A percentile compares a stretch with the other conserved stretches of the same genome.
Evolutionary conservation across 345 rosid species (phyloP).

Genomic region (Rhodamnia rubescens): DNA sequence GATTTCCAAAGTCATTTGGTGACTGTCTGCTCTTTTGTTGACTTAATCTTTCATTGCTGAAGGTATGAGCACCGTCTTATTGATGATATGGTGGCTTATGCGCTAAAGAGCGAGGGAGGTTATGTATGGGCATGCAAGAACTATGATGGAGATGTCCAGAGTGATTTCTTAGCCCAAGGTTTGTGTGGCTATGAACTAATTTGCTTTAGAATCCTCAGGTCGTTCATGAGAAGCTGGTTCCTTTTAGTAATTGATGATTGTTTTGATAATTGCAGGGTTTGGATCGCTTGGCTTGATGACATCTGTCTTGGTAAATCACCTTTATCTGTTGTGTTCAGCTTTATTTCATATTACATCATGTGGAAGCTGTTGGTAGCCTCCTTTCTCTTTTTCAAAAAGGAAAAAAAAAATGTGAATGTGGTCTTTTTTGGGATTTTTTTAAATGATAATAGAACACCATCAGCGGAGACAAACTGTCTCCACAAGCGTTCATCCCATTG

Average conservation of each 20-base stretch:
- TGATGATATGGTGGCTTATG: constrained; percentile 99
- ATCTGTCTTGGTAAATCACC: constrained; percentile 71
- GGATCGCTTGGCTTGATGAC: constrained; percentile 99
- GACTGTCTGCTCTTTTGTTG: background rate
- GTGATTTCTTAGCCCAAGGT: constrained; percentile 99
- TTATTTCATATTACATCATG: background rate
- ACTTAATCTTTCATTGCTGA: background rate
- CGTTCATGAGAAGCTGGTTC: background rate
- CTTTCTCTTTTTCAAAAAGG: background rate
- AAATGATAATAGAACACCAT: background rate
- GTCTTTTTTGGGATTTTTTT: background rate
- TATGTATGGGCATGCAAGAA: constrained; percentile 99
- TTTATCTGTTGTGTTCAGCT: background rate
- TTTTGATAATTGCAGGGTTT: constrained; percentile 39
- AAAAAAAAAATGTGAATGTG: background rate
- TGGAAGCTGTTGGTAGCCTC: background rate
- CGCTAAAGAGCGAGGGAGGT: constrained; percentile 94
- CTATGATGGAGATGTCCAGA: constrained; percentile 99
- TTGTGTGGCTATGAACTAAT: constrained; percentile 2
- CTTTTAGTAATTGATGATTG: background rate
- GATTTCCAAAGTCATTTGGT: background rate
- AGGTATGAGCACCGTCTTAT: constrained; percentile 99
- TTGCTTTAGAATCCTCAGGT: background rate
- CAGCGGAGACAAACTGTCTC: background rate
- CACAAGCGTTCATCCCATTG: background rate